Conservation (phyloP, 306 rosid species). For the Gillenia trifoliata region DNA sequence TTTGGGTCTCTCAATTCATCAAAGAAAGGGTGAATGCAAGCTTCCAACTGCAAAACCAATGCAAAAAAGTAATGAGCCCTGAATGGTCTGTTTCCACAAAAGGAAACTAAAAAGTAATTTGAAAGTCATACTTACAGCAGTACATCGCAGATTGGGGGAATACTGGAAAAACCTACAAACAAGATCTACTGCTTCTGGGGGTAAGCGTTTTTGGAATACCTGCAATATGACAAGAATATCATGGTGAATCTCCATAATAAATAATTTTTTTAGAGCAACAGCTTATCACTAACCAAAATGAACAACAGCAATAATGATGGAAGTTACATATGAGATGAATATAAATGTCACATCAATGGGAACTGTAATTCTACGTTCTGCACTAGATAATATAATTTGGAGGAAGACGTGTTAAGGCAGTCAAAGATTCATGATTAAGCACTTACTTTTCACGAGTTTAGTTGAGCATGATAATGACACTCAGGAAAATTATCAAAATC, state of each 20-base stretch:
- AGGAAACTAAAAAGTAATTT: conserved; percentile 1
- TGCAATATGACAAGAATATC: conserved; percentile 25
- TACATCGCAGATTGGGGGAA: conserved; percentile 96
- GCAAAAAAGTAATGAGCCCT: conserved; percentile 2
- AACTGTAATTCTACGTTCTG: not conserved
- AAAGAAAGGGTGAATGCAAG: conserved; percentile 97
- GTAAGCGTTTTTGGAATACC: conserved; percentile 97
- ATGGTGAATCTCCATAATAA: conserved; percentile 3
- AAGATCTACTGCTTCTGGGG: conserved; percentile 99
- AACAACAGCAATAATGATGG: not conserved
- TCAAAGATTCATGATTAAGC: not conserved
- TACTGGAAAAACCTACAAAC: conserved; percentile 99
- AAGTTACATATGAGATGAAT: not conserved
- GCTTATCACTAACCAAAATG: not conserved
- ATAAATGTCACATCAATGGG: not conserved
- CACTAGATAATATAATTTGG: not conserved
- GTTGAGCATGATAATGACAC: not conserved
- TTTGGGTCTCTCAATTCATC: conserved; percentile 94
- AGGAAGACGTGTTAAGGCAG: not conserved
- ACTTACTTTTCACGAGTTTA: not conserved
- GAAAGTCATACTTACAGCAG: conserved; percentile 64
- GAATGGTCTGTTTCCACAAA: not conserved
- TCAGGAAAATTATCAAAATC: not conserved
- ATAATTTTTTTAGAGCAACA: not conserved
- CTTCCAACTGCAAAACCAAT: conserved; percentile 70